Evolutionary conservation across 164 flowering plant species (phyloP).

Genomic region (Sextonia rubra): DNA sequence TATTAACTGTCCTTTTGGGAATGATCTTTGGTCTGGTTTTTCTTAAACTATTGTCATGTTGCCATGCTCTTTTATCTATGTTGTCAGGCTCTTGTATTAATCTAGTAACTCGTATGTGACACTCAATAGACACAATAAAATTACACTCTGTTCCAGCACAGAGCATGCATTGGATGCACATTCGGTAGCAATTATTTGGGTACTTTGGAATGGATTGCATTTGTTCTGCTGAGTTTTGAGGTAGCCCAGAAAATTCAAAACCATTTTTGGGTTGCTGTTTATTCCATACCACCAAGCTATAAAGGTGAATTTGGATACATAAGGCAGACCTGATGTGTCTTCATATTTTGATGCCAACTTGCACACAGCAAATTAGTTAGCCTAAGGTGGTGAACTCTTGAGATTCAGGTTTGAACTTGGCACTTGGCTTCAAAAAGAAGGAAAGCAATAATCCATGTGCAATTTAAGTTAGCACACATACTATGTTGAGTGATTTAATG

Average conservation of each 20-base stretch:
- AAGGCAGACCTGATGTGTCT: background rate
- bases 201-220: background rate
- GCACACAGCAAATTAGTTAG: background rate
- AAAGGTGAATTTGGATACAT: background rate
- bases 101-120: background rate
- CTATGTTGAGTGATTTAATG: no score
- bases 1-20: no score
- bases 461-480: no score
- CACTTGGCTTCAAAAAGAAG: background rate
- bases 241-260: background rate
- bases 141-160: background rate
- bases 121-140: background rate
- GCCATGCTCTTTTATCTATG: no score
- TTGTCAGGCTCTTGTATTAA: no score
- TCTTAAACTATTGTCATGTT: no score
- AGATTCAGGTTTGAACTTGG: background rate
- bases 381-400: background rate
- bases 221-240: background rate
- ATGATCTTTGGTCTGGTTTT: no score
- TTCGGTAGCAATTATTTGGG: no score
- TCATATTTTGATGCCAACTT: background rate
- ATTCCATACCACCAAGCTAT: background rate
- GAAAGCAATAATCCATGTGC: background rate
- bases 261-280: background rate
- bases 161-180: background rate